Base-by-base conservation (phyloP, 306 rosid species). In the Gleditsia sinensis region DNA sequence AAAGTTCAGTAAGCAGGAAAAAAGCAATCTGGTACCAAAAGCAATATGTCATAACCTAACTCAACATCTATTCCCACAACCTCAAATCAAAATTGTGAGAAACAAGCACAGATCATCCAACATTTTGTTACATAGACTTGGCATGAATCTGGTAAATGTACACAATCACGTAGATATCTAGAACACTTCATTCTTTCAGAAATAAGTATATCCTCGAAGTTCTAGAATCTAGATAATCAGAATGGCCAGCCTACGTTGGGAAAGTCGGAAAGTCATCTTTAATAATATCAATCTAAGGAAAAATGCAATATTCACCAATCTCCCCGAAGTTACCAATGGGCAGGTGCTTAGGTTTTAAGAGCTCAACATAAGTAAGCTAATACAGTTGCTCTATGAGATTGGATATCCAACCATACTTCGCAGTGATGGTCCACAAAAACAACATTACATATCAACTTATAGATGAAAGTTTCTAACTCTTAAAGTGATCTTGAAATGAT, bases 101-200 rank as follows among this genome's bases (percentile, higher is more conserved):
- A 59, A 67, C 62, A 58, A 59, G 11, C 55, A 57, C n/a, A 58
- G 56, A n/a, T n/a, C n/a, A n/a, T n/a, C n/a, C n/a, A 32, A 28
- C 21, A 40, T 75, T 61, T 10, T 33, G 51, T 67, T 39, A 25
- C 12, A 37, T n/a, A n/a, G n/a, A n/a, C n/a, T n/a, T 11, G 17
- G 33, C 50, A 46, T 12, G 55, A 69, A 61, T 42, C 9, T 6
- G 16, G 23, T 36, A 59, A 7, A 77, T 36, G 64, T 19, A 59
- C 9, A 6, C 17, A 58, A 34, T 17, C 70, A 24, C 43, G 24
- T 53, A 30, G 30, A 43, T 19, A 10, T 33, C 33, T n/a, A 20
- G 51, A 61, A 56, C 58, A 49, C 37, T 20, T 16, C 37, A 70
- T 45, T 59, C n/a, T 24, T 48, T 48, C 62, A 49, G 23, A 19